A percentile compares a stretch with the other conserved stretches of the same genome.
Conservation (phyloP, 805 yeast species). For the Jamesozyma gamospora region DNA sequence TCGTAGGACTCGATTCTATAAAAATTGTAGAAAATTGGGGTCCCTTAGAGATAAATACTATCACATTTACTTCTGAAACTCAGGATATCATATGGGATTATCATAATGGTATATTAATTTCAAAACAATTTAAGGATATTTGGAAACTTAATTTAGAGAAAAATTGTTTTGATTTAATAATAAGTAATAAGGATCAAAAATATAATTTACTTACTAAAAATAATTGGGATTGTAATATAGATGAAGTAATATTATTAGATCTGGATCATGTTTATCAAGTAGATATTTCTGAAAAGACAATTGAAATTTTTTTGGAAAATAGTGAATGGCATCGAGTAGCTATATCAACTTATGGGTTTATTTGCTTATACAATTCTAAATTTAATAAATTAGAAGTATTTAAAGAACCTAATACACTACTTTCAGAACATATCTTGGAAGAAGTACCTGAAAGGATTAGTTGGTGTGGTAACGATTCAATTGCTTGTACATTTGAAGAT, state of each 20-base stretch:
- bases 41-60: conserved; percentile 13
- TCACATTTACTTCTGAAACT: conserved; percentile 6
- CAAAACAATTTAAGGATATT: conserved; percentile 17
- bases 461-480: conserved; percentile 87
- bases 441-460: conserved; percentile 38
- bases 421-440: conserved; percentile 20
- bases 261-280: conserved; percentile 14
- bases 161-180: conserved; percentile 7
- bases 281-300: conserved; percentile 2
- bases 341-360: conserved; percentile 28
- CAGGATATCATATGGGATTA: conserved; percentile 26
- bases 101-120: conserved; percentile 14
- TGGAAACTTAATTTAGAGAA: conserved; percentile 5
- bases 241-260: conserved; percentile 17
- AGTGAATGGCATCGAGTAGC: conserved; percentile 23
- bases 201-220: conserved; percentile 21
- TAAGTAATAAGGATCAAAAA: conserved; percentile 14
- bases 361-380: conserved; percentile 39
- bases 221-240: conserved; percentile 21
- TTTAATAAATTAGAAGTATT: conserved; percentile 39
- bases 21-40: conserved; percentile 12
- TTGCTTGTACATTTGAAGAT: conserved; percentile 48
- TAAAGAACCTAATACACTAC: conserved; percentile 28
- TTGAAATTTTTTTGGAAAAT: conserved; percentile 6
- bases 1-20: conserved; percentile 12